phyloP scores from a whole-genome alignment of 352 stramenopile species.

The Phytopythium cucurbitacearum region DNA sequence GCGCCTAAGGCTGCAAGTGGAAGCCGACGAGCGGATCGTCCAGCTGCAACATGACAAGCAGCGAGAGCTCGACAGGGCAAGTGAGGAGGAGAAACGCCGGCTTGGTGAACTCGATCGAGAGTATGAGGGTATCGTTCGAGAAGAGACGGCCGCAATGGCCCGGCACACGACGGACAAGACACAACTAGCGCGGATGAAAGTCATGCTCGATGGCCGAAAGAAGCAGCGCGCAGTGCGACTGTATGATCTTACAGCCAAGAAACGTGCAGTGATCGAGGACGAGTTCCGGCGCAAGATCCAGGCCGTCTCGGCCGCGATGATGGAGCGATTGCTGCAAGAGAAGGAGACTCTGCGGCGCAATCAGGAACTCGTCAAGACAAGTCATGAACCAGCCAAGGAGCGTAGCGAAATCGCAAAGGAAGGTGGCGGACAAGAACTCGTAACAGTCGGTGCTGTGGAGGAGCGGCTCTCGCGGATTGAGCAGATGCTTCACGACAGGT shows the following conservation, averaged over 20 bases:
- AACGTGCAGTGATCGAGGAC: slow-evolving; percentile 33
- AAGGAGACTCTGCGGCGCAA: slow-evolving; percentile 41
- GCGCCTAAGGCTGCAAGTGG: slow-evolving; percentile 39
- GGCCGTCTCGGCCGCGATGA: slow-evolving; percentile 42
- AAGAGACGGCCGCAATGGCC: slow-evolving; percentile 35
- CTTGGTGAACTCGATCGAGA: slow-evolving; percentile 19
- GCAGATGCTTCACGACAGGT: slow-evolving; percentile 7
- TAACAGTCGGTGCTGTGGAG: slow-evolving; percentile 4
- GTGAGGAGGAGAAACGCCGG: slow-evolving; percentile 16
- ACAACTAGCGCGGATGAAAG: slow-evolving; percentile 35
- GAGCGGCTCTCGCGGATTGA: slow-evolving; percentile 16
- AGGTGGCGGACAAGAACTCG: not conserved
- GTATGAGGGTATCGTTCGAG: slow-evolving; percentile 18
- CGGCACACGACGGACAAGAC: slow-evolving; percentile 3
- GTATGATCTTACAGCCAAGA: slow-evolving; percentile 13
- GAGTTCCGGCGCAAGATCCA: slow-evolving; percentile 46
- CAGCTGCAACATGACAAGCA: slow-evolving; percentile 35
- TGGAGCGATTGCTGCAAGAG: slow-evolving; percentile 44
- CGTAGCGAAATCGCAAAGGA: not conserved
- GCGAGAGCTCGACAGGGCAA: slow-evolving; percentile 20
- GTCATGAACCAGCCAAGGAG: too few relatives aligned
- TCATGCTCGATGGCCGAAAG: slow-evolving; percentile 44
- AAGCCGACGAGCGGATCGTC: slow-evolving; percentile 39
- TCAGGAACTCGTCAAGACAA: slow-evolving; percentile 15
- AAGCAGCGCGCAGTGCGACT: slow-evolving; percentile 22